Conservation (phyloP, 768 basidiomycete species). For the Suillus hirtellus region DNA sequence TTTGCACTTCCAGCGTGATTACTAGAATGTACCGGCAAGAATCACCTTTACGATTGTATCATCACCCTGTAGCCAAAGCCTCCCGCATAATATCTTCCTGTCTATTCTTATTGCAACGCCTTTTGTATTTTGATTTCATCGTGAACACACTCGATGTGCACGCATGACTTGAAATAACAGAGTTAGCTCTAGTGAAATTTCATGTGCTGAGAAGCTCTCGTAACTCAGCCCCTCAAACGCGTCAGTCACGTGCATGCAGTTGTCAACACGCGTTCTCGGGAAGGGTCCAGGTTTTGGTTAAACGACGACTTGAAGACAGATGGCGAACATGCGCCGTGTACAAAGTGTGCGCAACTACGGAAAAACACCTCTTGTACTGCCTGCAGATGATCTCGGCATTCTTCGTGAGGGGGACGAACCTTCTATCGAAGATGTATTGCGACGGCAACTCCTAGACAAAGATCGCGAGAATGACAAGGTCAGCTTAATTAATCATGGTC, state of each 20-base stretch:
- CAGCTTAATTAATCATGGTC: conserved; percentile 6
- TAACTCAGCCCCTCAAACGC: not conserved
- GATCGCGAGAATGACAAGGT: conserved; percentile 75
- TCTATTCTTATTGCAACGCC: not conserved
- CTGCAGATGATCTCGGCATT: conserved; percentile 57
- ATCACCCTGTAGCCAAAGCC: not conserved
- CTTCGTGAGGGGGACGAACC: conserved; percentile 59
- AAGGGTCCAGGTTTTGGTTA: not conserved
- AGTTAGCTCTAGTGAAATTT: not conserved
- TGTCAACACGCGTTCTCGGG: not conserved
- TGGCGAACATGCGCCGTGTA: conserved; percentile 53
- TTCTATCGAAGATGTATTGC: conserved; percentile 57
- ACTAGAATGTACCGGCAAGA: not conserved
- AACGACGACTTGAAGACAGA: not conserved
- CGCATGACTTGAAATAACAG: not conserved
- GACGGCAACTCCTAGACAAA: conserved; percentile 64
- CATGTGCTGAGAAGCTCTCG: not conserved
- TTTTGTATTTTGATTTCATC: not conserved
- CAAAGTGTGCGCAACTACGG: conserved; percentile 61
- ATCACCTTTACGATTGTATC: not conserved
- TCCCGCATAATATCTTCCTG: not conserved
- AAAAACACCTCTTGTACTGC: conserved; percentile 44
- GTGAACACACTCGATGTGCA: not conserved
- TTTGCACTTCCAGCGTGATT: not conserved
- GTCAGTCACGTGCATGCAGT: conserved; percentile 3